Base-by-base conservation (phyloP, 2,329 filamentous ascomycete species). In the Dothidotthia symphoricarpi region DNA sequence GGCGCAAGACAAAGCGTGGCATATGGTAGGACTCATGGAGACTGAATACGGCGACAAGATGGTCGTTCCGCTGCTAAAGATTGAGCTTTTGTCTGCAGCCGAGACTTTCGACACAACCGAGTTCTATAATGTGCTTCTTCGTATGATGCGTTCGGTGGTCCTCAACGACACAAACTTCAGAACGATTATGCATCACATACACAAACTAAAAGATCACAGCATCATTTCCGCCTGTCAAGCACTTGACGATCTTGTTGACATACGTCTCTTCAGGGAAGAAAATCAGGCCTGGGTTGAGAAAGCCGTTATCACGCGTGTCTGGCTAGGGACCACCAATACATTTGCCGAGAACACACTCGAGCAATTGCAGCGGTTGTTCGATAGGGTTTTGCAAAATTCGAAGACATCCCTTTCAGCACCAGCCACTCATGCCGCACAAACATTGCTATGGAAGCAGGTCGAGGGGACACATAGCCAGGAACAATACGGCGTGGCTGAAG, bases 361-460 rank as follows among this genome's bases (percentile, higher is more conserved):
- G 13, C 53, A 59, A 10, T 53, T 78, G 5, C 49, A 66, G 12
- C 55, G 63, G 48, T 69, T 71, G 2, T 64, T 80, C 27, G 69
- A 76, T 31, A 63, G 39, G 24, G 59, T 86, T 1, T 56, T 72
- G 1, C 65, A 70, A 1, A 69, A 67, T 13, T 64, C 76, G 3
- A 63, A 68, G 4, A 65, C 67, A 1, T 60, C 74, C 0, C 60
- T 94, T 4, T 72, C 76, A 15, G 65, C 77, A 4, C 75, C 79
- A 45, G 81, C 81, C 5, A 80, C 85, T 10, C 78, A 81, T 45
- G 82, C 83, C 24, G 77, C 78, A 6, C 83, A 87, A 51, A 85
- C 80, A 24, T 64, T 95, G 3, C 68, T 95, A 3, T 96, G 89
- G 88, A 93, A 88, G 65, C 78, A 75, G 16, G 72, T 86, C n/a